These are phyloP conservation scores for Dactylorhiza incarnata DNA, from an alignment of 106 monocot genomes.

Conservation along the genomic window DNA sequence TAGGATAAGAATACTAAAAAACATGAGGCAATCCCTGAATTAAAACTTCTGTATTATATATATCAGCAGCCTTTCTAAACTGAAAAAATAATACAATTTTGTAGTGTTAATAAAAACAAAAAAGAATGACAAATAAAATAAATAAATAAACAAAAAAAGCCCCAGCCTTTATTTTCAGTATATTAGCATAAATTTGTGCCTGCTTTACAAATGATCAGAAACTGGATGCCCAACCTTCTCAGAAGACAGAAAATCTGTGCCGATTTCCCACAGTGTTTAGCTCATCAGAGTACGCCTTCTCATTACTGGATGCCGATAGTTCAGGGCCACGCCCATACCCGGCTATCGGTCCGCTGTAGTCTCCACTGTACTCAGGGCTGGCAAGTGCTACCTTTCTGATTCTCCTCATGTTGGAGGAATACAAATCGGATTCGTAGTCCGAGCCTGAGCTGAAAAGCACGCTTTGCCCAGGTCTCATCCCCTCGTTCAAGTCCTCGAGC, in stretches of 20 bases:
- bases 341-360: constrained; percentile 21
- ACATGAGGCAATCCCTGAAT: too few relatives aligned
- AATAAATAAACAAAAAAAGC: too few relatives aligned
- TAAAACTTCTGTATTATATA: too few relatives aligned
- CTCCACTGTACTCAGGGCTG: constrained; percentile 38
- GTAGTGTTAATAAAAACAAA: too few relatives aligned
- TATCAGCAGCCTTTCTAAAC: too few relatives aligned
- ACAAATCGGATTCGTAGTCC: constrained; percentile 36
- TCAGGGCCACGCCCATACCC: constrained; percentile 13
- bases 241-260: not conserved
- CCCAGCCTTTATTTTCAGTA: too few relatives aligned
- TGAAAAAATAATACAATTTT: too few relatives aligned
- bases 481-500: constrained; percentile 59
- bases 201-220: not conserved
- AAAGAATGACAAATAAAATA: too few relatives aligned
- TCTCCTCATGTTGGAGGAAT: constrained; percentile 19
- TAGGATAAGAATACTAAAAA: too few relatives aligned
- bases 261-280: constrained; percentile 20
- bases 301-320: constrained; percentile 24
- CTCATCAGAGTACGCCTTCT: constrained; percentile 25
- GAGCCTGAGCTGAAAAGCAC: constrained; percentile 51
- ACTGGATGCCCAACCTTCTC: not conserved
- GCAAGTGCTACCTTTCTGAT: constrained; percentile 21
- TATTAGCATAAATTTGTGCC: not conserved
- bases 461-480: constrained; percentile 56